A percentile compares a stretch with the other conserved stretches of the same genome.
Conservation (phyloP, 116 monocot species). For the Phalaenopsis hybrid region DNA sequence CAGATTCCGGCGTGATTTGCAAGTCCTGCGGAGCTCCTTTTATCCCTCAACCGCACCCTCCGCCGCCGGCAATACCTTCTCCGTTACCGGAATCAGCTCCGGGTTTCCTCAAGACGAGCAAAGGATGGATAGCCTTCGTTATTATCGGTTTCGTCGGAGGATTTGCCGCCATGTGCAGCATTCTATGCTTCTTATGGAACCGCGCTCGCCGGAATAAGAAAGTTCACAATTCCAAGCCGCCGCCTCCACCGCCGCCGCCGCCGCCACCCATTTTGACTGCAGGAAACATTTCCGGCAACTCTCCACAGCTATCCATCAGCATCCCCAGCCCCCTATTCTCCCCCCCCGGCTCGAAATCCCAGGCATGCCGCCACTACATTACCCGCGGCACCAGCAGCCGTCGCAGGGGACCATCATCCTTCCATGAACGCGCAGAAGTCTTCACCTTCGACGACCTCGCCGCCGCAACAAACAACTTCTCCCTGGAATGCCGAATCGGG, state of each 20-base stretch:
- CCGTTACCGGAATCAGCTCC: not conserved
- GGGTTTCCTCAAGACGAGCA: slow-evolving; percentile 11
- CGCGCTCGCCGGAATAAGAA: slow-evolving; percentile 48
- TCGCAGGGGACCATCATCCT: slow-evolving; percentile 64
- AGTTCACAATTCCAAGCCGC: slow-evolving; percentile 69
- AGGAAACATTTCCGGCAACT: not conserved
- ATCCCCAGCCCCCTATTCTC: slow-evolving; percentile 13
- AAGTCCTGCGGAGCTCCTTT: slow-evolving; percentile 14
- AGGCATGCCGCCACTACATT: slow-evolving; percentile 34
- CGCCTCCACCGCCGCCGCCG: slow-evolving; percentile 28
- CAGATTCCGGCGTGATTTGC: slow-evolving; percentile 59
- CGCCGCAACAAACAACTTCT: slow-evolving; percentile 20
- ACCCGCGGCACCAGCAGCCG: slow-evolving; percentile 55
- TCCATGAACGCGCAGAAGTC: slow-evolving; percentile 41
- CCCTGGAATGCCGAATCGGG: slow-evolving; percentile 26
- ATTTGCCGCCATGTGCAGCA: slow-evolving; percentile 40
- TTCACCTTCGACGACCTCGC: slow-evolving; percentile 33
- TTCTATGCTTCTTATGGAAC: slow-evolving; percentile 37
- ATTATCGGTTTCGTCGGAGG: slow-evolving; percentile 58
- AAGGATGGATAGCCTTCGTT: slow-evolving; percentile 28
- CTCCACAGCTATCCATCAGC: not conserved
- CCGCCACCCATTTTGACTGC: slow-evolving; percentile 2
- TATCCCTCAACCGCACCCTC: slow-evolving; percentile 4
- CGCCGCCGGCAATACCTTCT: not conserved
- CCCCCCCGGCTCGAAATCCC: slow-evolving; percentile 21